phyloP scores from a whole-genome alignment of 345 rosid species.

The Heritiera fomes region DNA sequence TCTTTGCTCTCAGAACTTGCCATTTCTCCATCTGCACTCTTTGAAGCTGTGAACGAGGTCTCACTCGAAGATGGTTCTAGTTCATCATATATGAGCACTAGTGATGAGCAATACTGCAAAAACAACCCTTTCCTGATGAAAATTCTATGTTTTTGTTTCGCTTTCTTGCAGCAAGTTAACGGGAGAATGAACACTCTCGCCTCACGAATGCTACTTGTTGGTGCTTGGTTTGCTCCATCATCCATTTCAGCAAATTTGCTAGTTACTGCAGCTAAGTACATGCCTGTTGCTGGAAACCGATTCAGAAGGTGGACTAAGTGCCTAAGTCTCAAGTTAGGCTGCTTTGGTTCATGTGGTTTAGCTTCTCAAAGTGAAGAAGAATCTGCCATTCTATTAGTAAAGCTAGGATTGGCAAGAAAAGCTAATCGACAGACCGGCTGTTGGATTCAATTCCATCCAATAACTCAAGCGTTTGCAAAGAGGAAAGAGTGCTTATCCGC shows the following conservation, averaged over 20 bases:
- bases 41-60: conserved; percentile 70
- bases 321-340: conserved; percentile 51
- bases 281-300: conserved; percentile 57
- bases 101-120: conserved; percentile 62
- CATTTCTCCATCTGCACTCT: conserved; percentile 67
- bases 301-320: conserved; percentile 65
- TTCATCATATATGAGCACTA: conserved; percentile 40
- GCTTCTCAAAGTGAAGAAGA: conserved; percentile 80
- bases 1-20: conserved; percentile 76
- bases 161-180: conserved; percentile 62
- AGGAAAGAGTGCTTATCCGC: conserved; percentile 54
- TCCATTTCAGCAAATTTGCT: conserved; percentile 60
- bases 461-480: conserved; percentile 64
- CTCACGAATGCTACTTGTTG: conserved; percentile 74
- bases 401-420: conserved; percentile 68
- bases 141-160: conserved; percentile 55
- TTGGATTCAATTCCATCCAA: conserved; percentile 85
- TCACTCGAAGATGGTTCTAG: conserved; percentile 50
- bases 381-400: conserved; percentile 65
- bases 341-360: conserved; percentile 66
- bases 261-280: conserved; percentile 61
- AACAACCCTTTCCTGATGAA: conserved; percentile 68
- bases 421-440: conserved; percentile 58
- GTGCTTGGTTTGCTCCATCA: conserved; percentile 90
- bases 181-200: conserved; percentile 67